Percentiles rank a stretch among this genome's conserved stretches.
phyloP scores from a whole-genome alignment of 2,329 filamentous ascomycete genomes.

The Talaromyces sp. region DNA sequence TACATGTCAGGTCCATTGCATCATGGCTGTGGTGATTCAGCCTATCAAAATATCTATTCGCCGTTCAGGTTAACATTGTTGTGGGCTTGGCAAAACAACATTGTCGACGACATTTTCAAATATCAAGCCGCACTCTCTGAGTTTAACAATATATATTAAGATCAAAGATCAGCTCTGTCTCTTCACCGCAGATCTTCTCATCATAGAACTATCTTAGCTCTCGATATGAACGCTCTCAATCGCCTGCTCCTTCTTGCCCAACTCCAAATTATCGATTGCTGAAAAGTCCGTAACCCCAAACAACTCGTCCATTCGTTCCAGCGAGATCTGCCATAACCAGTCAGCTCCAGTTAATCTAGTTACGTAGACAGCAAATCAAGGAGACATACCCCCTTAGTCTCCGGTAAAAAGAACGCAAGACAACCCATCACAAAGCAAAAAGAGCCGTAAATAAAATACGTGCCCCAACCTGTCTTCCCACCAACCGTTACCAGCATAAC shows the following conservation, averaged over 20 bases:
- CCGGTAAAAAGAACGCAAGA: constrained; percentile 65
- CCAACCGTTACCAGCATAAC: constrained; percentile 50
- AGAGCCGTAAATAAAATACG: constrained; percentile 17
- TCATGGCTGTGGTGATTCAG: too few species aligned
- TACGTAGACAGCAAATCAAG: too few species aligned
- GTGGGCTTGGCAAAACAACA: too few species aligned
- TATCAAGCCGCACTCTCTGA: too few species aligned
- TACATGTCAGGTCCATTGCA: too few species aligned
- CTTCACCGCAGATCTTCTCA: not conserved
- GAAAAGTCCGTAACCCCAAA: constrained; percentile 42
- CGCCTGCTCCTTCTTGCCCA: not conserved
- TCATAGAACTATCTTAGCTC: not conserved
- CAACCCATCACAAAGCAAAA: constrained; percentile 38
- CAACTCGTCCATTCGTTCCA: constrained; percentile 67
- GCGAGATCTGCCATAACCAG: constrained; percentile 27
- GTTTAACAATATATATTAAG: too few species aligned
- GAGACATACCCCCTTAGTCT: constrained; percentile 61
- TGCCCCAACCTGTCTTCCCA: constrained; percentile 16
- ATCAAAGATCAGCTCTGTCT: too few species aligned
- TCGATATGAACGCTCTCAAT: not conserved
- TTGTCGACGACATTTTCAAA: too few species aligned
- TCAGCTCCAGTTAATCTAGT: not conserved
- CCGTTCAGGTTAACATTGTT: too few species aligned
- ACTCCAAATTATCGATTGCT: not conserved
- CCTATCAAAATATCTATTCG: too few species aligned